These are phyloP conservation scores for Physcomitrium patens DNA, from an alignment of 225 moss, liverwort and hornwort genomes.

Conservation along the genomic window DNA sequence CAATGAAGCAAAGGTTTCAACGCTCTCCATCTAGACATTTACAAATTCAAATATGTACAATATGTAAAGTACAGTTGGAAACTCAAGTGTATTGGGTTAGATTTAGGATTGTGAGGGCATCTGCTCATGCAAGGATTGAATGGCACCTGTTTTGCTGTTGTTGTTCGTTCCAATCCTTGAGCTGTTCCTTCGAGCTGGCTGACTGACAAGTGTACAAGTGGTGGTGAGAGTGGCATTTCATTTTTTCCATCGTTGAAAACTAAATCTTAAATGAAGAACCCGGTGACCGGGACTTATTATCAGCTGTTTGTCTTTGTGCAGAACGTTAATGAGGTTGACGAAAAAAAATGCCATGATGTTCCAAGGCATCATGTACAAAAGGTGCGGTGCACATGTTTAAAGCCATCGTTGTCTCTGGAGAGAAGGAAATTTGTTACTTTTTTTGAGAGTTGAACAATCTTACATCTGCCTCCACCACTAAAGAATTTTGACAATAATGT, in stretches of 20 bases:
- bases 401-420: slow-evolving; percentile 18
- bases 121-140: slow-evolving; percentile 3
- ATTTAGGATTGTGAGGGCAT: slow-evolving; percentile 5
- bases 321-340: slow-evolving; percentile 51
- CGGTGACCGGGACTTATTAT: background rate
- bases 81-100: background rate
- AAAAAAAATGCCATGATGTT: slow-evolving; percentile 71
- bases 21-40: background rate
- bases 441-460: too few relatives aligned
- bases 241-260: slow-evolving; percentile 13
- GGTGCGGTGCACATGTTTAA: slow-evolving; percentile 24
- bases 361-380: slow-evolving; percentile 71
- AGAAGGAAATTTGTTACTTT: background rate
- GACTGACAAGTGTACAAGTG: background rate
- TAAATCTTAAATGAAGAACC: background rate
- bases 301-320: slow-evolving; percentile 26
- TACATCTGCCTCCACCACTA: too few relatives aligned
- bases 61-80: too few relatives aligned
- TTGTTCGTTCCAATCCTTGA: slow-evolving; percentile 10
- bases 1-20: slow-evolving; percentile 57
- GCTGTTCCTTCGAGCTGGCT: background rate
- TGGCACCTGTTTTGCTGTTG: background rate
- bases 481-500: background rate
- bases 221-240: background rate
- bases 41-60: background rate